Evolutionary conservation across 257 asterid genomes (phyloP).

Genomic region (Jacaranda copaia): DNA sequence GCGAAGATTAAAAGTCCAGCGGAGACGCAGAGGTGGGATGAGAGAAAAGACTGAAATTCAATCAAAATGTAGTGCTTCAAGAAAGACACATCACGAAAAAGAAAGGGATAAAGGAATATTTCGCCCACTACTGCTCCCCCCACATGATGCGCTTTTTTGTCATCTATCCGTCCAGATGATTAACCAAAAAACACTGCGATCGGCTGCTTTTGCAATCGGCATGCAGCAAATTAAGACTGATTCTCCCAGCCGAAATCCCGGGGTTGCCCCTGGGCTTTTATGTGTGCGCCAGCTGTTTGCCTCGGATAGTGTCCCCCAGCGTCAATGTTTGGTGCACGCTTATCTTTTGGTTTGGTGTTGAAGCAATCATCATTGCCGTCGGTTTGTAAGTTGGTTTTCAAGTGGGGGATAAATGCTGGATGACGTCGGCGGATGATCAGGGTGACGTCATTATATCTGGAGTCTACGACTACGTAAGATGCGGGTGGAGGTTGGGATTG

Average conservation of each 20-base stretch:
- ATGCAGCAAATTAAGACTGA: conserved; percentile 40
- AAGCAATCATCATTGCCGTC: conserved; percentile 51
- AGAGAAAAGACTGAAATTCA: neutral
- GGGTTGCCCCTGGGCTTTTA: conserved; percentile 25
- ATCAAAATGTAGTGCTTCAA: too few relatives aligned
- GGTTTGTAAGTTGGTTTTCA: conserved; percentile 10
- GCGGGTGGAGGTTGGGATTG: neutral
- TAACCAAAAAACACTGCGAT: neutral
- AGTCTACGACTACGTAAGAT: too few relatives aligned
- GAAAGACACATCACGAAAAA: neutral
- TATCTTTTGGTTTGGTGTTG: conserved; percentile 40
- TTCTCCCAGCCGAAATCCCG: conserved; percentile 23
- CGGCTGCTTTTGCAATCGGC: conserved; percentile 21
- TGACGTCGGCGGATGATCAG: conserved; percentile 27
- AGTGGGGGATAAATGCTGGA: conserved; percentile 24
- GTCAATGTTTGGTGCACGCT: conserved; percentile 46
- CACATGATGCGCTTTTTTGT: conserved; percentile 29
- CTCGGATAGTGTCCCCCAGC: conserved; percentile 35
- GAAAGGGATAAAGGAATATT: neutral
- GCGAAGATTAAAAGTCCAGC: neutral
- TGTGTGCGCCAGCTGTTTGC: conserved; percentile 43
- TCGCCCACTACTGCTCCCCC: conserved; percentile 1
- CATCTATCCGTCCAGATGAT: conserved; percentile 10
- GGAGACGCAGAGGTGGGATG: too few relatives aligned
- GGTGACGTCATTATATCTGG: conserved; percentile 14